Base-by-base conservation (phyloP, 2,329 filamentous ascomycete genomes). In the Scedosporium minutisporum region DNA sequence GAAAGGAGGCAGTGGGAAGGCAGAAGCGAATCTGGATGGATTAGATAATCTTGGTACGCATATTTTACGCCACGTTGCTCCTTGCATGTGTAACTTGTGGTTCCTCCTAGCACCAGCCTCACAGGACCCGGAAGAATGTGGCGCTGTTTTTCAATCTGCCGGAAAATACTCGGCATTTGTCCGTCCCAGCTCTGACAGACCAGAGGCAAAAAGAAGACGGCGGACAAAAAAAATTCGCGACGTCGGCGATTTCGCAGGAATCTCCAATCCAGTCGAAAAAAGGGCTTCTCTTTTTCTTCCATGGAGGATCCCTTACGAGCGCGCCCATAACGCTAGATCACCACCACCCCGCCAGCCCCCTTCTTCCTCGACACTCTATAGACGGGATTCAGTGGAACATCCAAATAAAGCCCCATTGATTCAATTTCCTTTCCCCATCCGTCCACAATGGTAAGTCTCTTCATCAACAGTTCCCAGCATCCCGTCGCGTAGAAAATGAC, bases 371-470 rank as follows among this genome's bases (percentile, higher is more conserved):
- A 33, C 7, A n/a, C 44, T 21, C 59, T 1, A 12, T 53, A 44
- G 29, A 29, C 14, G 25, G 14, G 16, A 51, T 48, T 23, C 23
- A 29, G n/a, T 48, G 46, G 23, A 60, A 27, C 21, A 5, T 12
- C 3, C 25, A 44, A n/a, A 27, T 58, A 23, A 38, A 33, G 16
- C 41, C 57, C 57, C 16, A 33, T 58, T n/a, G 23, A 33, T 41
- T 59, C 23, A 38, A 58, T 21, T 16, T 44, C n/a, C 57, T 25
- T n/a, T 12, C 5, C 14, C 38, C 57, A 44, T 21, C 57, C 18
- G 16, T 23, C 53, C 57, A 63, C 55, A 33, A 63, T 63, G 62
- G 62, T 63, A 51, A 63, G 62, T 41, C 9, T 53, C 21, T n/a
- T 23, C 41, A 25, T 42, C 14, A 14, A 1, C 16, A 18, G 16